A percentile compares a stretch with the other conserved stretches of the same genome.
These are phyloP conservation scores for Xylariaceae sp. DNA, from an alignment of 2,329 filamentous ascomycete genomes.

Conservation along the genomic window DNA sequence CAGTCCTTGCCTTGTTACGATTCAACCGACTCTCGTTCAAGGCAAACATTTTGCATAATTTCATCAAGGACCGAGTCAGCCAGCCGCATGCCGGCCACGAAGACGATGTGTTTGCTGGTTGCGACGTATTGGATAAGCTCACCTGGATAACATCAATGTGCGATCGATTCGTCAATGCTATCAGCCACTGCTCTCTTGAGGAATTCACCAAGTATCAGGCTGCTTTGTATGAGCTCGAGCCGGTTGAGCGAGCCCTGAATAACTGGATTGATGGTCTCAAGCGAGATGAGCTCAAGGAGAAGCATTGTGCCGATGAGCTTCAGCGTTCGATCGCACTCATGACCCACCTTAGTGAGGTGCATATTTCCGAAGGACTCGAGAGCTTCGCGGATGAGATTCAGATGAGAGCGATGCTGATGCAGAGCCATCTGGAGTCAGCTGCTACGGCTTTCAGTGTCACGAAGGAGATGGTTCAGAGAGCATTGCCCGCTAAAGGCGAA, in stretches of 20 bases:
- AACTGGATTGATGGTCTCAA: slow-evolving; percentile 80
- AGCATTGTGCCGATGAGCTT: slow-evolving; percentile 74
- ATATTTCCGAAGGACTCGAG: slow-evolving; percentile 64
- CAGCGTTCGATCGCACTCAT: slow-evolving; percentile 81
- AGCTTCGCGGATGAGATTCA: slow-evolving; percentile 74
- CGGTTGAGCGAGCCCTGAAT: slow-evolving; percentile 84
- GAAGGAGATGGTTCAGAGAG: slow-evolving; percentile 61
- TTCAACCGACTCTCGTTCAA: slow-evolving; percentile 90
- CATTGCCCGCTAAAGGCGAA: slow-evolving; percentile 51
- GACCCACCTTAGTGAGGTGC: slow-evolving; percentile 76
- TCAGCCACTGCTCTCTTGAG: slow-evolving; percentile 70
- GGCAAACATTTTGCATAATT: slow-evolving; percentile 68
- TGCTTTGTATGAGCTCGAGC: slow-evolving; percentile 80
- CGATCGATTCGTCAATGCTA: slow-evolving; percentile 74
- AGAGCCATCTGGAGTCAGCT: slow-evolving; percentile 75
- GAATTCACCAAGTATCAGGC: slow-evolving; percentile 75
- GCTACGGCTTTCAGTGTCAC: slow-evolving; percentile 41
- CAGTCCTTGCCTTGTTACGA: slow-evolving; percentile 79
- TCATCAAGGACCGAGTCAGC: slow-evolving; percentile 73
- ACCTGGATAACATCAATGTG: slow-evolving; percentile 80
- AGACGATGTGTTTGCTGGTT: slow-evolving; percentile 73
- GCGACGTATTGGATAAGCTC: slow-evolving; percentile 79
- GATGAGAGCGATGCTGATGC: slow-evolving; percentile 70
- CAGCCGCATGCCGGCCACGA: slow-evolving; percentile 63
- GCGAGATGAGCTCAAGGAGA: slow-evolving; percentile 78